A percentile compares a stretch with the other conserved stretches of the same genome.
phyloP scores from a whole-genome alignment of 1,284 basidiomycete species.

The Fomitopsis pinicola region DNA sequence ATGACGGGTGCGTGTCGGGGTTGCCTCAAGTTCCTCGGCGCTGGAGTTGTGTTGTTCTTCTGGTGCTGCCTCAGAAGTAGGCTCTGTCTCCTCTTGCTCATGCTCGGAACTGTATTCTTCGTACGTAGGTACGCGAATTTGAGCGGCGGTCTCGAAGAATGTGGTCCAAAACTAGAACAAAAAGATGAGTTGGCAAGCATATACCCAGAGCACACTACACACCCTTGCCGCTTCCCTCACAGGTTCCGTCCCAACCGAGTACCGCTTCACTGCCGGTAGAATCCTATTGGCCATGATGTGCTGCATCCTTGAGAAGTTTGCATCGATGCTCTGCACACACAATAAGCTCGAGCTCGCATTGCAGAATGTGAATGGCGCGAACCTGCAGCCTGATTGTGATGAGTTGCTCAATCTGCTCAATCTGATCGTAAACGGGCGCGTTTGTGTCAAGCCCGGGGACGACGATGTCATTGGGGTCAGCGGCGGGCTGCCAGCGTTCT shows the following conservation, averaged over 20 bases:
- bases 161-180: slow-evolving; percentile 83
- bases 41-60: slow-evolving; percentile 3
- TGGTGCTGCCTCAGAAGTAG: slow-evolving; percentile 26
- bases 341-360: background rate
- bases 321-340: slow-evolving; percentile 78
- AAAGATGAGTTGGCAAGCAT: background rate
- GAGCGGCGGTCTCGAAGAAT: slow-evolving; percentile 90
- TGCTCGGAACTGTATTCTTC: slow-evolving; percentile 59
- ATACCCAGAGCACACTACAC: slow-evolving; percentile 16
- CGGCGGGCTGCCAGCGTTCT: slow-evolving; percentile 59
- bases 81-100: slow-evolving; percentile 37
- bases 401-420: slow-evolving; percentile 93
- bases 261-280: slow-evolving; percentile 85
- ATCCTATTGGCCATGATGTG: slow-evolving; percentile 80
- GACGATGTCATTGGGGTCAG: slow-evolving; percentile 57
- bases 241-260: slow-evolving; percentile 81
- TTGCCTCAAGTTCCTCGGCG: background rate
- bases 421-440: slow-evolving; percentile 77
- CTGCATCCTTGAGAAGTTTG: slow-evolving; percentile 89
- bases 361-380: slow-evolving; percentile 8
- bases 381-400: slow-evolving; percentile 88
- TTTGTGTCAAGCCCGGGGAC: slow-evolving; percentile 75
- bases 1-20: slow-evolving; percentile 13
- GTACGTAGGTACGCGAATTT: slow-evolving; percentile 73
- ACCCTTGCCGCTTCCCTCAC: slow-evolving; percentile 88